These are phyloP conservation scores for Leucocoprinus birnbaumii DNA, from an alignment of 768 basidiomycete species.

Conservation along the genomic window DNA sequence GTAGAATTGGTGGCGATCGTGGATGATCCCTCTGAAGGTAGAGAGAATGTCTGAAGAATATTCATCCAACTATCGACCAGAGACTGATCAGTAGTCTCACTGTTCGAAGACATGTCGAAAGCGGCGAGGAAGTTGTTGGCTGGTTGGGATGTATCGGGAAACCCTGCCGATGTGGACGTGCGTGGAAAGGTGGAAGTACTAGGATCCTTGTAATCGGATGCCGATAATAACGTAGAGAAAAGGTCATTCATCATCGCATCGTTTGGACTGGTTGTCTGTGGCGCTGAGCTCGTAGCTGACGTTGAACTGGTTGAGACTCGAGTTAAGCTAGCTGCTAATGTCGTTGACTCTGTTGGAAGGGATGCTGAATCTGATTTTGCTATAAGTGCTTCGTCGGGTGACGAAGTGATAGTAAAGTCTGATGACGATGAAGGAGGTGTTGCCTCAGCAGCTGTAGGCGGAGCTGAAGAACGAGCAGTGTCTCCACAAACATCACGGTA, in stretches of 20 bases:
- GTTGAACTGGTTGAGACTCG: background rate
- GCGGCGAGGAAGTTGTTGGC: background rate
- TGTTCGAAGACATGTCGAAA: background rate
- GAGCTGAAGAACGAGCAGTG: background rate
- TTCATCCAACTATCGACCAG: slow-evolving; percentile 50
- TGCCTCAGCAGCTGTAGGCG: background rate
- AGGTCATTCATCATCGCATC: slow-evolving; percentile 2
- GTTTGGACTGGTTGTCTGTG: background rate
- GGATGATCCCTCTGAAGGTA: slow-evolving; percentile 23
- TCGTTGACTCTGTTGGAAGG: too few relatives aligned
- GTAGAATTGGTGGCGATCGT: background rate
- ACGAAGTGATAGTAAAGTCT: too few relatives aligned
- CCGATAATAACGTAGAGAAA: slow-evolving; percentile 7
- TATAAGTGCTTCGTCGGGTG: background rate
- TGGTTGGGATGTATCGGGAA: background rate
- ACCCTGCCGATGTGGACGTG: background rate
- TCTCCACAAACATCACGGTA: background rate
- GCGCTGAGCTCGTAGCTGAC: background rate
- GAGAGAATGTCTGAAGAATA: slow-evolving; percentile 43
- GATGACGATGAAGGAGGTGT: too few relatives aligned
- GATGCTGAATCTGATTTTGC: too few relatives aligned
- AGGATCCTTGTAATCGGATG: background rate
- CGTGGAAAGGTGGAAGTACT: background rate
- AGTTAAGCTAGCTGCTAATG: too few relatives aligned
- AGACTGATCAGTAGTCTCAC: slow-evolving; percentile 29